Conservation (phyloP, 495 filamentous ascomycete genomes). For the Podospora fimiseda region DNA sequence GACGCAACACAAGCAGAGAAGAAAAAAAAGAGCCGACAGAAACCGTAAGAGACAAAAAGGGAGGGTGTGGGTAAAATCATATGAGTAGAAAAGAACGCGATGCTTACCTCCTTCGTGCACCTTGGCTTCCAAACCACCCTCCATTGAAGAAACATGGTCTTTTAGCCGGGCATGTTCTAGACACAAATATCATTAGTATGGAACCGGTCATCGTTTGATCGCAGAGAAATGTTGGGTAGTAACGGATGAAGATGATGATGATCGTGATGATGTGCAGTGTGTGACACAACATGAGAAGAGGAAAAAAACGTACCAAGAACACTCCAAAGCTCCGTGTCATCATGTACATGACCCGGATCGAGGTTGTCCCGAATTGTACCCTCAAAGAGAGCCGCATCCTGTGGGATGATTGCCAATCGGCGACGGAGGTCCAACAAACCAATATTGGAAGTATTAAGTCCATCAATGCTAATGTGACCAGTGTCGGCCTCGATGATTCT, state of each 20-base stretch:
- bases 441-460: slow-evolving; percentile 81
- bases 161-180: slow-evolving; percentile 90
- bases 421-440: slow-evolving; percentile 83
- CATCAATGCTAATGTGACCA: slow-evolving; percentile 83
- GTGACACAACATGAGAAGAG: not conserved
- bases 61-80: too few relatives aligned
- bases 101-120: slow-evolving; percentile 88
- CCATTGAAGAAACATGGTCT: slow-evolving; percentile 83
- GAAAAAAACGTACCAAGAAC: slow-evolving; percentile 68
- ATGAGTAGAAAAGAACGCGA: slow-evolving; percentile 8
- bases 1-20: slow-evolving; percentile 5
- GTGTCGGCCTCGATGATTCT: slow-evolving; percentile 83
- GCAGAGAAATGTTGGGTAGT: not conserved
- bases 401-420: slow-evolving; percentile 93
- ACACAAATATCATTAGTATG: slow-evolving; percentile 12
- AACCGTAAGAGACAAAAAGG: slow-evolving; percentile 21
- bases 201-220: slow-evolving; percentile 6
- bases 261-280: not conserved
- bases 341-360: slow-evolving; percentile 89
- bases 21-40: slow-evolving; percentile 33
- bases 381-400: slow-evolving; percentile 96
- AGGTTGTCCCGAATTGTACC: slow-evolving; percentile 94
- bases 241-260: slow-evolving; percentile 5
- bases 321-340: slow-evolving; percentile 96
- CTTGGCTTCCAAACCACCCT: slow-evolving; percentile 79